Evolutionary conservation across 805 yeast genomes (phyloP).

Genomic region (Ogataea saltuana): DNA sequence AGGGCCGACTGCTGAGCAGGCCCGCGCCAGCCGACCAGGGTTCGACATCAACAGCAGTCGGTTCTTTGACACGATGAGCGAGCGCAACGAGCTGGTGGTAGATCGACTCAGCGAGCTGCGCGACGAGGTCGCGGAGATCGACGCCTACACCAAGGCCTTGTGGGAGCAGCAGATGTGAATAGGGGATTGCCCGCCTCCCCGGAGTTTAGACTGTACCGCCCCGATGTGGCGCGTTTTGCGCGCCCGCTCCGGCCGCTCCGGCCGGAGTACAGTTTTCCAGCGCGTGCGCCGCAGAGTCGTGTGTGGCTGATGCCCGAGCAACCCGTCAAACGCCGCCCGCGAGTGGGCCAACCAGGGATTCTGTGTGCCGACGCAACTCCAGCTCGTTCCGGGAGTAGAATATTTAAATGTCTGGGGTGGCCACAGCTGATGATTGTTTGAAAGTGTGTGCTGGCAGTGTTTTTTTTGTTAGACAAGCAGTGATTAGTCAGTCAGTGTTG

Average conservation of each 20-base stretch:
- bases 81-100: slow-evolving; percentile 51
- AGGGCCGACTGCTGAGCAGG: neutral
- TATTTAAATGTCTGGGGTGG: slow-evolving; percentile 2
- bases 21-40: too few relatives aligned
- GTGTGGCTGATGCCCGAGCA: neutral
- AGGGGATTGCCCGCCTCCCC: too few relatives aligned
- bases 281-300: too few relatives aligned
- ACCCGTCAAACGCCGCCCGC: neutral
- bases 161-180: slow-evolving; percentile 37
- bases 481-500: too few relatives aligned
- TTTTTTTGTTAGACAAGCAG: neutral
- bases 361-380: slow-evolving; percentile 4
- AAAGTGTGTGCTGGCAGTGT: neutral
- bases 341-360: neutral
- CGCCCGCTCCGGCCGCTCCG: neutral
- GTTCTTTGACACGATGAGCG: slow-evolving; percentile 52
- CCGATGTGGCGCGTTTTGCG: neutral
- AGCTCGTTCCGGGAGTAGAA: neutral
- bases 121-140: slow-evolving; percentile 48
- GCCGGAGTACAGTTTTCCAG: slow-evolving; percentile 20
- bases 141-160: slow-evolving; percentile 42
- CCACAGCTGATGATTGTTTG: slow-evolving; percentile 1
- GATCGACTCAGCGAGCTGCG: slow-evolving; percentile 53
- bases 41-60: slow-evolving; percentile 38
- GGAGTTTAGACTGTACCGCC: slow-evolving; percentile 3